Evolutionary conservation across 1,284 basidiomycete species (phyloP).

Genomic region (Boletus smithii): DNA sequence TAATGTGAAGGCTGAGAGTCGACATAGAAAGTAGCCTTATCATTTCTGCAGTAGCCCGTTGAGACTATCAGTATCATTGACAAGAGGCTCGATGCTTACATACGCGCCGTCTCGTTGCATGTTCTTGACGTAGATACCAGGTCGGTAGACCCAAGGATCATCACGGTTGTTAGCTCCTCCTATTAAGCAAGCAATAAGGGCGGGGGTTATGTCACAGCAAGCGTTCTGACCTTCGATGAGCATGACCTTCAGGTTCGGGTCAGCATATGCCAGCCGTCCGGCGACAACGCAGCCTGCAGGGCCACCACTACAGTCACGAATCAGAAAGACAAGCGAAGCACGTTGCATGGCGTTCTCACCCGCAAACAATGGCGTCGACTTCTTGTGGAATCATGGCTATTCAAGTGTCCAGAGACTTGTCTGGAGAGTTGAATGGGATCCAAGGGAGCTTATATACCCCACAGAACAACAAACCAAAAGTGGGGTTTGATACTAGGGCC

Average conservation of each 20-base stretch:
- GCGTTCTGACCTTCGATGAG: conserved; percentile 57
- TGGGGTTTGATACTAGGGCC: conserved; percentile 7
- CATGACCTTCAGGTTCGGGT: conserved; percentile 71
- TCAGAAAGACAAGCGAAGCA: conserved; percentile 5
- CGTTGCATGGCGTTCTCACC: conserved; percentile 31
- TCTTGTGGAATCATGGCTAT: conserved; percentile 55
- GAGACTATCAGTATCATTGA: not conserved
- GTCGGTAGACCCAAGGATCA: conserved; percentile 71
- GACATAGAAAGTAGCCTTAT: conserved; percentile 69
- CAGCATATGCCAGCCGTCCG: conserved; percentile 66
- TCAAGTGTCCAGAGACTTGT: conserved; percentile 4
- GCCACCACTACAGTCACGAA: conserved; percentile 47
- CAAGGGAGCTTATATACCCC: conserved; percentile 16
- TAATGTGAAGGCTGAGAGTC: conserved; percentile 57
- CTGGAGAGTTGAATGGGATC: not conserved
- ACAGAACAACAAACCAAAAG: conserved; percentile 3
- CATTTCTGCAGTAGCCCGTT: conserved; percentile 46
- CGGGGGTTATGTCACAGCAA: not conserved
- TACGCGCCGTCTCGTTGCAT: conserved; percentile 69
- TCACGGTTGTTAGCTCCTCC: conserved; percentile 69
- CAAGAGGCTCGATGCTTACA: conserved; percentile 18
- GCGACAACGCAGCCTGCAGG: conserved; percentile 68
- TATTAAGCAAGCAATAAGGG: conserved; percentile 21
- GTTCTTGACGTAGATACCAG: conserved; percentile 65
- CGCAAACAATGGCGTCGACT: conserved; percentile 68